A percentile compares a stretch with the other conserved stretches of the same genome.
Evolutionary conservation across 2,329 filamentous ascomycete species (phyloP).

Genomic region (Phymatotrichopsis omnivora): DNA sequence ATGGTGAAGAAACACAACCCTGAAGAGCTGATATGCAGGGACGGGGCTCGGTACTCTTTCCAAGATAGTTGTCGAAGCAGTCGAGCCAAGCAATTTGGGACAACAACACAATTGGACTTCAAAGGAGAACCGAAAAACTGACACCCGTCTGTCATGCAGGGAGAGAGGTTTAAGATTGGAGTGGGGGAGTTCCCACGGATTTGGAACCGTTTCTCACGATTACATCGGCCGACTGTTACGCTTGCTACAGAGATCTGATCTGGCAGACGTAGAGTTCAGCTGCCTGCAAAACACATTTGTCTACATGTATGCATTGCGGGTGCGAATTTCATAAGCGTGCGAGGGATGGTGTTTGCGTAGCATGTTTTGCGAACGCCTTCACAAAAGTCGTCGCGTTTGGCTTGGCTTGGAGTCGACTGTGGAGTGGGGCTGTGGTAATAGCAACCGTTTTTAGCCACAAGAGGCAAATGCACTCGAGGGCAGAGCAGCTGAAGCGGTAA

Average conservation of each 20-base stretch:
- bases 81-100: no score
- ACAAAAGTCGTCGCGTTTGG: conserved; percentile 5
- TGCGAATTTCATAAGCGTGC: no score
- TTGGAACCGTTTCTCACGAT: conserved; percentile 23
- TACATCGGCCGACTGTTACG: conserved; percentile 14
- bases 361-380: conserved; percentile 6
- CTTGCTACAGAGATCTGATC: conserved; percentile 22
- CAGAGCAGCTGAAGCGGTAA: conserved; percentile 22
- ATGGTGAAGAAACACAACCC: no score
- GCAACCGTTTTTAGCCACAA: conserved; percentile 15
- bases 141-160: no score
- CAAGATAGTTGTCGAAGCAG: no score
- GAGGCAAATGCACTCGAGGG: conserved; percentile 15
- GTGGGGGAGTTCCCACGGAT: conserved; percentile 9
- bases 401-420: conserved; percentile 18
- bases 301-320: no score
- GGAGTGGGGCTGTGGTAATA: conserved; percentile 2
- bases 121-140: no score
- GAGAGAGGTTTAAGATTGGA: background rate
- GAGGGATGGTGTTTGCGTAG: conserved; percentile 10
- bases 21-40: no score
- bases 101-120: no score
- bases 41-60: no score
- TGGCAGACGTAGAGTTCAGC: conserved; percentile 25
- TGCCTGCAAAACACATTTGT: no score